Percentiles rank a stretch among this genome's conserved stretches.
phyloP scores from a whole-genome alignment of 371 early-diverging fungal species.

The Coemansia sp. region DNA sequence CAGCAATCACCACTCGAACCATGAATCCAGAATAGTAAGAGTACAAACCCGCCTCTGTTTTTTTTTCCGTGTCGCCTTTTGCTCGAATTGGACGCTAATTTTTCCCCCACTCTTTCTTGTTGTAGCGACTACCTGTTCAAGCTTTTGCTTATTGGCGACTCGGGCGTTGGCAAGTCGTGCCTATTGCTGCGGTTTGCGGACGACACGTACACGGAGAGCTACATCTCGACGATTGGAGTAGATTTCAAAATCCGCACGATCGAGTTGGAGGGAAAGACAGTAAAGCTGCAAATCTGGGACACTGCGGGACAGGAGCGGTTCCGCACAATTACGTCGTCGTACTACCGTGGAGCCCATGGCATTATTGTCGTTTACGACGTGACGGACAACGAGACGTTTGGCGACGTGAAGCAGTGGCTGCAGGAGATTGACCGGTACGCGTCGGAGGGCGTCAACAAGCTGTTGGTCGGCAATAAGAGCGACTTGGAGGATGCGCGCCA shows the following conservation, averaged over 20 bases:
- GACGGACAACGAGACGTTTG: conserved; percentile 94
- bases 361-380: conserved; percentile 99
- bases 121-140: conserved; percentile 97
- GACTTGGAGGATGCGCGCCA: conserved; percentile 92
- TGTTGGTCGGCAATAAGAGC: conserved; percentile 99
- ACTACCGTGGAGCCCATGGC: conserved; percentile 99
- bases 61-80: neutral
- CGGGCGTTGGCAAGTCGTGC: conserved; percentile 99
- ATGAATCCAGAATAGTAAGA: conserved; percentile 62
- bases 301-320: conserved; percentile 99
- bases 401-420: conserved; percentile 93
- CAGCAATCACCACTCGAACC: too few relatives aligned
- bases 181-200: conserved; percentile 98
- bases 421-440: conserved; percentile 98
- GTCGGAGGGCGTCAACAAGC: conserved; percentile 90
- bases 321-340: conserved; percentile 98
- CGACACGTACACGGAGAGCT: conserved; percentile 97
- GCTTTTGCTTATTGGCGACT: conserved; percentile 98
- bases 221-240: conserved; percentile 99
- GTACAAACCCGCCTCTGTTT: too few relatives aligned
- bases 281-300: conserved; percentile 99
- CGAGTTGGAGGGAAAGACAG: conserved; percentile 95
- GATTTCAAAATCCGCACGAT: conserved; percentile 99
- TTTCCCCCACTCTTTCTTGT: too few relatives aligned
- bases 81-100: neutral